Conservation (phyloP, 345 rosid genomes). For the Trapa bicornis region DNA sequence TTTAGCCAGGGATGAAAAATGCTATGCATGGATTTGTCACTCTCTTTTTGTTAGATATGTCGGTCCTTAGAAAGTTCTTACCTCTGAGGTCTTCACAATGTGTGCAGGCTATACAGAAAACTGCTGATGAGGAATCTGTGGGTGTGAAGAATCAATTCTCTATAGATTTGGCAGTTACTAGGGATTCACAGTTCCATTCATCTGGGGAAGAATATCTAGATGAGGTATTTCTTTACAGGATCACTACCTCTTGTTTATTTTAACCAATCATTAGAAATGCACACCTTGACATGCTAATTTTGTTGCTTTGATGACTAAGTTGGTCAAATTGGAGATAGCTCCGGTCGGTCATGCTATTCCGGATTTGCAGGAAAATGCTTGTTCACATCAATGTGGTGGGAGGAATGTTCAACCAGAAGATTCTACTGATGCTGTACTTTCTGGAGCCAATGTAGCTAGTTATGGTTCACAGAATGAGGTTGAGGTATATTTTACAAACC, state of each 20-base stretch:
- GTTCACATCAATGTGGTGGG: neutral
- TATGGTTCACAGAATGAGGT: neutral
- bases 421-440: neutral
- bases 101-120: neutral
- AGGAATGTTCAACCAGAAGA: neutral
- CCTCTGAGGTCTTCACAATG: neutral
- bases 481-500: neutral
- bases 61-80: neutral
- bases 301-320: neutral
- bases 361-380: neutral
- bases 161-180: neutral
- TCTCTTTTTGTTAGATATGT: neutral
- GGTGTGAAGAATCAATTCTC: neutral
- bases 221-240: neutral
- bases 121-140: neutral
- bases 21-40: neutral
- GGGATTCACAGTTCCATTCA: neutral
- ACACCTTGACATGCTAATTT: neutral
- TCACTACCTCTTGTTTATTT: neutral
- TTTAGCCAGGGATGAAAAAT: neutral
- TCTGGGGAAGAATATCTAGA: neutral
- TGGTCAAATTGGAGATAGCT: neutral
- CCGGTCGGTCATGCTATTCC: neutral
- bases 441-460: neutral
- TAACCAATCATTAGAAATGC: neutral